Evolutionary conservation across 148 eudicot species (phyloP).

Genomic region (Heliosperma pusillum): DNA sequence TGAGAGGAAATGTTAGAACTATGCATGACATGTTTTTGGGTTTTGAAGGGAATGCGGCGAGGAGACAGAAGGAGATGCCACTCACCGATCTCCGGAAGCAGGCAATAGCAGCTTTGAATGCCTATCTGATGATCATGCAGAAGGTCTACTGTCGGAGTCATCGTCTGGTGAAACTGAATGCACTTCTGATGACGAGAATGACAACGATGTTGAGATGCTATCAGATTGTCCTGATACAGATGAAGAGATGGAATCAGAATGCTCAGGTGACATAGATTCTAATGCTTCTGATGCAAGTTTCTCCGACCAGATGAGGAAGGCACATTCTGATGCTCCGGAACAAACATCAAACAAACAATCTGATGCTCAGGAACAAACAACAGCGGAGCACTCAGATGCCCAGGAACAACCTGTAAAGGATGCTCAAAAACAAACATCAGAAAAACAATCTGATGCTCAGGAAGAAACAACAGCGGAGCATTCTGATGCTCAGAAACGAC

Average conservation of each 20-base stretch:
- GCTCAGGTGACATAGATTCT: not conserved
- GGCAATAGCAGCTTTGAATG: not conserved
- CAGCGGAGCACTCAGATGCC: not conserved
- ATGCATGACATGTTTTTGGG: not conserved
- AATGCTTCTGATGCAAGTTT: not conserved
- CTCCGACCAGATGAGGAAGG: not conserved
- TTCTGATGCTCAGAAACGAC: no score
- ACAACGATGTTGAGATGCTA: not conserved
- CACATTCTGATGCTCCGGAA: not conserved
- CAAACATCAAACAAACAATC: not conserved
- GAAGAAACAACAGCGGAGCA: not conserved
- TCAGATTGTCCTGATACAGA: conserved; percentile 13
- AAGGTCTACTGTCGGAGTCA: conserved; percentile 15
- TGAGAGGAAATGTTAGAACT: no score
- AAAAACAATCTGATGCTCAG: not conserved
- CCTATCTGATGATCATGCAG: not conserved
- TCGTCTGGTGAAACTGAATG: not conserved
- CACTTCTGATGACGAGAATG: not conserved
- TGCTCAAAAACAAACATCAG: no score
- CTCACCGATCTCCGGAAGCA: not conserved
- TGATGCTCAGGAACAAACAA: not conserved
- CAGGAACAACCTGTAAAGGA: not conserved
- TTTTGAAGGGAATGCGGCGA: not conserved
- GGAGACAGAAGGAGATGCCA: not conserved
- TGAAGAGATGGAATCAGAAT: conserved; percentile 17